phyloP scores from a whole-genome alignment of 2,329 filamentous ascomycete species.

The Ascochyta viciae-villosae region DNA sequence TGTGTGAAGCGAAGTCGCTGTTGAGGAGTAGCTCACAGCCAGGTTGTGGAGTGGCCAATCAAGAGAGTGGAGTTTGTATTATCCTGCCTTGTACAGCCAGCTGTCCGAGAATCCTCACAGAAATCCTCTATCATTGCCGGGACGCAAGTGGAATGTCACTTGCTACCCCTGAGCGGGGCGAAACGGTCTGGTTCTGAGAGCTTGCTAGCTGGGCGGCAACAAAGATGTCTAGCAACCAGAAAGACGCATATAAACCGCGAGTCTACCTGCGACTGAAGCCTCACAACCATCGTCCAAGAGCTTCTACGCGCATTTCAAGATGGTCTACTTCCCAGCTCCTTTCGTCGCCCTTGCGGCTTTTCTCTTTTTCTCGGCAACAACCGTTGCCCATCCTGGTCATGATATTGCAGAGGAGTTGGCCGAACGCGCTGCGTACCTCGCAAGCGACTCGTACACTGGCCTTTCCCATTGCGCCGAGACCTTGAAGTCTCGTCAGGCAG shows the following conservation, averaged over 20 bases:
- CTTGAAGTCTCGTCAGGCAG: slow-evolving; percentile 43
- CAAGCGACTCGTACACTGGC: slow-evolving; percentile 41
- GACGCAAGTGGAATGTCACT: not conserved
- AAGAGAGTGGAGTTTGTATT: not conserved
- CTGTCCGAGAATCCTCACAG: not conserved
- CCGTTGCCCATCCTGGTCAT: slow-evolving; percentile 21
- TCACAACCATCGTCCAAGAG: not conserved
- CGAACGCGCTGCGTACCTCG: slow-evolving; percentile 29
- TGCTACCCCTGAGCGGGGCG: not conserved
- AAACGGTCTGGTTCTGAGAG: not conserved
- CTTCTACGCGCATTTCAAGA: not conserved
- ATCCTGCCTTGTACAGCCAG: slow-evolving; percentile 10
- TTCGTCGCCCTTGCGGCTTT: slow-evolving; percentile 14
- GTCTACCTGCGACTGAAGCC: not conserved
- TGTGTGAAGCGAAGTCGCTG: not conserved
- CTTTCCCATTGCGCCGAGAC: slow-evolving; percentile 49
- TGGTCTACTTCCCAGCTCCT: slow-evolving; percentile 15
- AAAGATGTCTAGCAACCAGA: not conserved
- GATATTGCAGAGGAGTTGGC: slow-evolving; percentile 20
- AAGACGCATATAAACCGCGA: not conserved
- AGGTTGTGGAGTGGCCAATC: slow-evolving; percentile 1
- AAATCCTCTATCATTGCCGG: not conserved
- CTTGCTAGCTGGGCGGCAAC: not conserved
- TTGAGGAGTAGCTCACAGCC: not conserved
- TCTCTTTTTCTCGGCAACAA: slow-evolving; percentile 2